Evolutionary conservation across 768 basidiomycete genomes (phyloP).

Genomic region (Trametes meyenii): DNA sequence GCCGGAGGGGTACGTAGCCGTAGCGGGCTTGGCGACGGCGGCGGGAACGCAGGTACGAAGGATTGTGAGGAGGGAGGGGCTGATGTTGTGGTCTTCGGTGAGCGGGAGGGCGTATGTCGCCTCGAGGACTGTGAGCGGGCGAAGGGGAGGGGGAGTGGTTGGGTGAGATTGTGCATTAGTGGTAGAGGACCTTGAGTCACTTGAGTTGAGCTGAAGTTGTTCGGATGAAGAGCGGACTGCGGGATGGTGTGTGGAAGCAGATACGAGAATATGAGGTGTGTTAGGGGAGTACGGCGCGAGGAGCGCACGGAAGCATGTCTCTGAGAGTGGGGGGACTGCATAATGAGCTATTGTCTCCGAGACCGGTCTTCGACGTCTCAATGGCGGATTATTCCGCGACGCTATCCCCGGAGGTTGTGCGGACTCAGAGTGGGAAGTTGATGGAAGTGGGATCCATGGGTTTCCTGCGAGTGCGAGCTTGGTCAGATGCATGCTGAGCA

Average conservation of each 20-base stretch:
- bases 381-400: no score
- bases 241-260: neutral
- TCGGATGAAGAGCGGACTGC: neutral
- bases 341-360: conserved; percentile 24
- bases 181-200: neutral
- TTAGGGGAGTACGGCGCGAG: conserved; percentile 31
- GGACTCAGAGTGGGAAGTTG: neutral
- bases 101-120: conserved; percentile 36
- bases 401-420: neutral
- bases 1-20: conserved; percentile 12
- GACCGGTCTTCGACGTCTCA: neutral
- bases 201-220: neutral
- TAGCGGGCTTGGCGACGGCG: conserved; percentile 28
- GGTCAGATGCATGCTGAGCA: conserved; percentile 56
- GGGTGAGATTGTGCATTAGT: neutral
- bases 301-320: conserved; percentile 43
- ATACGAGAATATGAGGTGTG: neutral
- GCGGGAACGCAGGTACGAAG: conserved; percentile 36
- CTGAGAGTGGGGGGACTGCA: conserved; percentile 36
- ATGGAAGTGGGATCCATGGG: conserved; percentile 50
- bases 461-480: conserved; percentile 58
- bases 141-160: neutral
- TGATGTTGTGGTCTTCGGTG: conserved; percentile 30
- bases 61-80: conserved; percentile 29
- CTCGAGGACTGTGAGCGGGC: conserved; percentile 21